Percentiles rank a stretch among this genome's conserved stretches.
These are phyloP conservation scores for cucumber (Cucumis sativus) DNA, from an alignment of 306 rosid genomes.

Conservation along the genomic window Cucumber_9930_V3 NC_026656.2:4747001-4747500, in stretches of 20 bases:
- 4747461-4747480: not conserved
- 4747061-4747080: too few species aligned
- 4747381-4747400: not conserved
- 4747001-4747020: too few species aligned
- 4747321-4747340: not conserved
- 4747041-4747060: too few species aligned
- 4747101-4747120: too few species aligned
- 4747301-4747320: not conserved
- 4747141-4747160: too few species aligned
- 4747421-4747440: not conserved
- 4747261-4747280: not conserved
- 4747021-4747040: too few species aligned
- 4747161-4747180: not conserved
- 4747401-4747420: not conserved
- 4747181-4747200: not conserved
- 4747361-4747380: not conserved
- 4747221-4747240: not conserved
- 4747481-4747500: not conserved
- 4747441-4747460: not conserved
- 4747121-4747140: too few species aligned
- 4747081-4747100: too few species aligned
- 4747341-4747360: not conserved
- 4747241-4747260: not conserved
- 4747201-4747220: not conserved
- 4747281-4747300: not conserved